Evolutionary conservation across 768 basidiomycete species (phyloP).

Genomic region (Suillus hirtellus): DNA sequence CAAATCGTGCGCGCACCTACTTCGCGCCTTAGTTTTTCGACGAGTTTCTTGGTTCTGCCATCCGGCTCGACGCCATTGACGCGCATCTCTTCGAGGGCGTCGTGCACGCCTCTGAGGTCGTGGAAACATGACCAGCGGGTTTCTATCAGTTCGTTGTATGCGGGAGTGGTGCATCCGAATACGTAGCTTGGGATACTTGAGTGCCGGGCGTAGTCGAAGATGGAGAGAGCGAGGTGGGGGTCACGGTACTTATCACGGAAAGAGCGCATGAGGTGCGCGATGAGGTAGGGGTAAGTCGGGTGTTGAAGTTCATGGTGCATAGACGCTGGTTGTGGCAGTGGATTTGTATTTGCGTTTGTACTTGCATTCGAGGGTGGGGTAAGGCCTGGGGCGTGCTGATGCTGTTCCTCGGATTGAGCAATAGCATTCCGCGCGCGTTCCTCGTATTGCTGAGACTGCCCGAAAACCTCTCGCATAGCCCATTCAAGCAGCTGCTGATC

Average conservation of each 20-base stretch:
- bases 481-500: slow-evolving; percentile 75
- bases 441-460: slow-evolving; percentile 51
- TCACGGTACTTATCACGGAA: slow-evolving; percentile 79
- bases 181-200: slow-evolving; percentile 82
- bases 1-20: slow-evolving; percentile 55
- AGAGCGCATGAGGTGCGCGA: slow-evolving; percentile 74
- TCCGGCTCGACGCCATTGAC: slow-evolving; percentile 75
- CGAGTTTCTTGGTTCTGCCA: slow-evolving; percentile 55
- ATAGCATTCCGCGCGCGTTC: slow-evolving; percentile 44
- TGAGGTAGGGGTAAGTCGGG: slow-evolving; percentile 69
- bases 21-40: slow-evolving; percentile 64
- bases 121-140: slow-evolving; percentile 84
- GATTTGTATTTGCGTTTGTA: slow-evolving; percentile 13
- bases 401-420: slow-evolving; percentile 19
- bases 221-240: slow-evolving; percentile 77
- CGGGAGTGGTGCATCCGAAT: slow-evolving; percentile 83
- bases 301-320: slow-evolving; percentile 43
- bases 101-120: slow-evolving; percentile 75
- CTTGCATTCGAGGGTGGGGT: neutral
- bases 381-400: slow-evolving; percentile 8
- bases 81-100: slow-evolving; percentile 81
- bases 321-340: neutral
- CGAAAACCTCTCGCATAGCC: slow-evolving; percentile 71
- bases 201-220: slow-evolving; percentile 79
- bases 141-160: slow-evolving; percentile 87